phyloP scores from a whole-genome alignment of 192 early-diverging fungal species.

The Coemansia sp. region DNA sequence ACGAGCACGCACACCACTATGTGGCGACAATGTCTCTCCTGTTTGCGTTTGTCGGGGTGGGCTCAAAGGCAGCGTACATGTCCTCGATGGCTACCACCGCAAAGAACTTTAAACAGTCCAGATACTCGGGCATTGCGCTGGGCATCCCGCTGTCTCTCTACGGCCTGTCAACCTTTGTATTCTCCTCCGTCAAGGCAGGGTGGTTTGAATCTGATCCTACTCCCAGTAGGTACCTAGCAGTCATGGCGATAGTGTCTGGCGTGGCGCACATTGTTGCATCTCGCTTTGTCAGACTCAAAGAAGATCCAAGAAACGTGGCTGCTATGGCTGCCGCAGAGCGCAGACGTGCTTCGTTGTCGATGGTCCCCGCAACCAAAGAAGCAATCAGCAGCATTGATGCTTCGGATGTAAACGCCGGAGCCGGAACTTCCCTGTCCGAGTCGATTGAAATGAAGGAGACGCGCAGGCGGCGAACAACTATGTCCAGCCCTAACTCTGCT shows the following conservation, averaged over 20 bases:
- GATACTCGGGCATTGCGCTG: conserved; percentile 59
- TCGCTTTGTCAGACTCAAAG: conserved; percentile 24
- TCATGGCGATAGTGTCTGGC: conserved; percentile 55
- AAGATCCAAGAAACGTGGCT: conserved; percentile 9
- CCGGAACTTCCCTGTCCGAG: conserved; percentile 10
- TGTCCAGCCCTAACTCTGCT: neutral
- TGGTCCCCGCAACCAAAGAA: neutral
- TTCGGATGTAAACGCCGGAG: neutral
- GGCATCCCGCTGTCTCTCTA: conserved; percentile 60
- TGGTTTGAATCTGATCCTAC: conserved; percentile 54
- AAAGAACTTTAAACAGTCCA: conserved; percentile 56
- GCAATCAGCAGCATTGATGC: neutral
- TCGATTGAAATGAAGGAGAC: conserved; percentile 41
- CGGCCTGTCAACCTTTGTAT: conserved; percentile 64
- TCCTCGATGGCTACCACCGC: conserved; percentile 62
- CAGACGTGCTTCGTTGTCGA: conserved; percentile 17
- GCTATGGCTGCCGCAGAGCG: conserved; percentile 9
- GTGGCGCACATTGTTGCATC: conserved; percentile 52
- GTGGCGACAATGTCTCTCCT: conserved; percentile 54
- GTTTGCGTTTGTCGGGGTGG: conserved; percentile 60
- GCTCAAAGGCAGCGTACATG: conserved; percentile 64
- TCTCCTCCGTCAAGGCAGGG: conserved; percentile 58
- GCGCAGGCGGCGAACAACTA: conserved; percentile 38
- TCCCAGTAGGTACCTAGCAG: conserved; percentile 55
- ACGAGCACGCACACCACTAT: conserved; percentile 17